phyloP scores from a whole-genome alignment of 2,329 filamentous ascomycete species.

The Phialophora tarda region DNA sequence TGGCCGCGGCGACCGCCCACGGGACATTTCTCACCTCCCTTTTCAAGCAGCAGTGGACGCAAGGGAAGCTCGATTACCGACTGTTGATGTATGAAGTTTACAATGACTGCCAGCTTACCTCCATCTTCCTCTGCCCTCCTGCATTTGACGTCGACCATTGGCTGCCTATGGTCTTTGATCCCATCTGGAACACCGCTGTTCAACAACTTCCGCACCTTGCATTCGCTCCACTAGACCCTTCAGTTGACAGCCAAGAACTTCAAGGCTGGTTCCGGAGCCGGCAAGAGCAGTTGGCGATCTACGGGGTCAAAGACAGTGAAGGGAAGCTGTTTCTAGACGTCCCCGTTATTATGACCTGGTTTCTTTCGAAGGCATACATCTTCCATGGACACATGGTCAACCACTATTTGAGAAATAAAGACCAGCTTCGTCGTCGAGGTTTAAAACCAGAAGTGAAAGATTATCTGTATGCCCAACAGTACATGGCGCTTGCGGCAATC shows the following conservation, averaged over 20 bases:
- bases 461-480: constrained; percentile 23
- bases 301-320: constrained; percentile 3
- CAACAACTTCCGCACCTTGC: constrained; percentile 9
- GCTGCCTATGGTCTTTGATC: constrained; percentile 15
- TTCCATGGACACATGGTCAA: constrained; percentile 22
- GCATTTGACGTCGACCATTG: constrained; percentile 24
- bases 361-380: constrained; percentile 12
- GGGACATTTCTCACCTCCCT: constrained; percentile 19
- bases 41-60: constrained; percentile 10
- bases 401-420: constrained; percentile 13
- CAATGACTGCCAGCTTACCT: constrained; percentile 21
- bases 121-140: constrained; percentile 22
- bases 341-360: constrained; percentile 18
- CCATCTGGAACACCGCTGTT: constrained; percentile 9
- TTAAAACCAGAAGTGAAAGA: constrained; percentile 17
- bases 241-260: constrained; percentile 15
- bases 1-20: constrained; percentile 10
- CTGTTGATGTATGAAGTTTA: constrained; percentile 21
- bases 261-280: constrained; percentile 15
- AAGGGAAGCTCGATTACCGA: constrained; percentile 20
- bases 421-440: constrained; percentile 1
- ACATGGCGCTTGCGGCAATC: constrained; percentile 23
- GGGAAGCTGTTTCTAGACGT: constrained; percentile 6
- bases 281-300: constrained; percentile 8
- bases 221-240: constrained; percentile 3